Base-by-base conservation (phyloP, 2,329 filamentous ascomycete genomes). In the Parascedosporium putredinis region DNA sequence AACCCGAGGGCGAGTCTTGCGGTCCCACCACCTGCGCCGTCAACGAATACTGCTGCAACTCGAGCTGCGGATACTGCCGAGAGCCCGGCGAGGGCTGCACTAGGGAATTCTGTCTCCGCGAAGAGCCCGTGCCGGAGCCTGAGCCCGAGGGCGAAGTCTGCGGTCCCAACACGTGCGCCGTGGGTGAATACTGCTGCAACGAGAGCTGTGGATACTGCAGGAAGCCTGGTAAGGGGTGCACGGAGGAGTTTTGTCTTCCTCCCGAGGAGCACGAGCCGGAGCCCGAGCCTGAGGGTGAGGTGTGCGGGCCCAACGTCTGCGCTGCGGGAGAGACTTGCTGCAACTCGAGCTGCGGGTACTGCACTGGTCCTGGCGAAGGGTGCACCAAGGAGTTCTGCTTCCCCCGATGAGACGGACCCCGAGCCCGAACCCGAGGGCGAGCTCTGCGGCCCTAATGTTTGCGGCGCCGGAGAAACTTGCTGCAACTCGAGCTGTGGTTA, bases 141-240 rank as follows among this genome's bases (percentile, higher is more conserved):
- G 12, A 23, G 3, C 18, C 7, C 5, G n/a, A n/a, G n/a, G n/a
- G n/a, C 42, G 5, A 7, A n/a, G 3, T 20, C 24, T 47, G 45
- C 9, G 29, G 45, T 36, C 24, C 14, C 46, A 50, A 23, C 46
- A 33, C 25, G 6, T 47, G 45, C 18, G 45, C 45, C n/a, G 45
- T 4, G n/a, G n/a, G n/a, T 14, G 45, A 47, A 20, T 12, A 20
- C 25, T 47, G 45, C 45, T 20, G 45, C 16, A 47, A 52, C 29
- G 47, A 47, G 14, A 14, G 14, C 12, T 53, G 54, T 44, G 38
- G 48, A 18, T 52, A 53, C 49, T 55, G 54, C 50, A 7, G 29
- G 16, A 54, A 52, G 33, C 51, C 54, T 10, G 20, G 31, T n/a
- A 16, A 24, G 8, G 29, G 20, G 18, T 48, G 46, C 46, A 48